phyloP scores from a whole-genome alignment of 2,329 filamentous ascomycete species.

The Polychaeton citri region DNA sequence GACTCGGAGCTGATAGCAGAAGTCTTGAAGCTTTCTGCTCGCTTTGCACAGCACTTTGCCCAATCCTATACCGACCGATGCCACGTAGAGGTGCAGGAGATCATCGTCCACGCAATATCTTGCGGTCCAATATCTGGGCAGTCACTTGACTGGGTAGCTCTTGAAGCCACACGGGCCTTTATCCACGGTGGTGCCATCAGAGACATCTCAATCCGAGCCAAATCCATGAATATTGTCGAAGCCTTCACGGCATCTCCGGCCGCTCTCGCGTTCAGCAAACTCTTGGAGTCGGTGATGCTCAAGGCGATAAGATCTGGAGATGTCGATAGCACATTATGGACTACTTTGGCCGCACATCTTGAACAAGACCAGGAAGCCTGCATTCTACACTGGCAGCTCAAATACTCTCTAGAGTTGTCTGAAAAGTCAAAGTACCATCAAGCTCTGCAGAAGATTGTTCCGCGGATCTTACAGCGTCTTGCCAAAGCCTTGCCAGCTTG shows the following conservation, averaged over 20 bases:
- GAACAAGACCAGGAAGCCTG: conserved; percentile 19
- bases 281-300: conserved; percentile 10
- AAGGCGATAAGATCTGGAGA: conserved; percentile 4
- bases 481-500: conserved; percentile 8
- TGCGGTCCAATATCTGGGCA: conserved; percentile 9
- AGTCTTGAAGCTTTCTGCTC: no score
- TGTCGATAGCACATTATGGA: conserved; percentile 8
- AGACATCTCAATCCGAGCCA: conserved; percentile 38
- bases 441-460: conserved; percentile 6
- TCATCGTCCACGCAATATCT: conserved; percentile 10
- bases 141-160: conserved; percentile 25
- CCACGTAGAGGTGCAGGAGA: conserved; percentile 4
- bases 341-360: conserved; percentile 22
- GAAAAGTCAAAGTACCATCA: conserved; percentile 10
- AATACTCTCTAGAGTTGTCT: conserved; percentile 10
- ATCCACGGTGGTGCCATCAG: conserved; percentile 45
- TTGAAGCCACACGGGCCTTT: conserved; percentile 48
- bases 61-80: conserved; percentile 11
- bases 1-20: no score
- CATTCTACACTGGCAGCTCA: conserved; percentile 31
- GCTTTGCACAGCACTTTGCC: conserved; percentile 16
- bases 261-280: conserved; percentile 9
- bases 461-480: conserved; percentile 9
- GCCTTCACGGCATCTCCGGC: conserved; percentile 10
- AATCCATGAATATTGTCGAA: conserved; percentile 29